Evolutionary conservation across 257 asterid genomes (phyloP).

Genomic region (Plantago major): DNA sequence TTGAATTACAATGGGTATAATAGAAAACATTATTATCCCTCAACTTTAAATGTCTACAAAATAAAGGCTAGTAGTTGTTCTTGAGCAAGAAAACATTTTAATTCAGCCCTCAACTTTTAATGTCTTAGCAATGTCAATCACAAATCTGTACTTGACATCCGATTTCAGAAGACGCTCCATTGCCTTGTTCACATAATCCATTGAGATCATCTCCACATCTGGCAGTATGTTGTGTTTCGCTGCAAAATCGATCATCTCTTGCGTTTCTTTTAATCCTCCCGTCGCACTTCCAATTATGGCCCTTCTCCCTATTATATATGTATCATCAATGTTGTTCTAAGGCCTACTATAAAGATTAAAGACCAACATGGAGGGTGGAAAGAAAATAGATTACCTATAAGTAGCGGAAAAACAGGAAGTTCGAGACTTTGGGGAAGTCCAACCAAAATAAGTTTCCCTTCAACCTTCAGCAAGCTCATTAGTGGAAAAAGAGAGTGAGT

Average conservation of each 20-base stretch:
- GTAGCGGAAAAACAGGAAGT: slow-evolving; percentile 22
- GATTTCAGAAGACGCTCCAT: slow-evolving; percentile 41
- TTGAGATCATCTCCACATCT: slow-evolving; percentile 37
- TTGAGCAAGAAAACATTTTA: too few relatives aligned
- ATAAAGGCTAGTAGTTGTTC: too few relatives aligned
- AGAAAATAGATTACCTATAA: slow-evolving; percentile 13
- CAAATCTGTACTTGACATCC: slow-evolving; percentile 40
- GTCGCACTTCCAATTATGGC: slow-evolving; percentile 28
- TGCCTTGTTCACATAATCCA: slow-evolving; percentile 42
- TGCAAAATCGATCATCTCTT: slow-evolving; percentile 41
- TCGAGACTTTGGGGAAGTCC: slow-evolving; percentile 31
- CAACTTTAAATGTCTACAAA: too few relatives aligned
- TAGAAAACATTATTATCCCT: too few relatives aligned
- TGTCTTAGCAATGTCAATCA: slow-evolving; percentile 30
- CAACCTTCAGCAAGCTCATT: slow-evolving; percentile 22
- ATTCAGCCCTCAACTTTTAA: slow-evolving; percentile 10
- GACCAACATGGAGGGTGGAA: too few relatives aligned
- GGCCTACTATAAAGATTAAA: not conserved
- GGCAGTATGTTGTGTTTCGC: slow-evolving; percentile 32
- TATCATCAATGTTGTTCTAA: not conserved
- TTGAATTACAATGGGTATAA: too few relatives aligned
- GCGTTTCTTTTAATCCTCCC: slow-evolving; percentile 44
- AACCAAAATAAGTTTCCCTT: slow-evolving; percentile 30
- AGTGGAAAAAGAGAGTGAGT: slow-evolving; percentile 24
- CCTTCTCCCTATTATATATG: slow-evolving; percentile 26